Evolutionary conservation across 2,329 filamentous ascomycete genomes (phyloP), one percentile per base, ranked within the genome.

Genomic region (Anisogramma anomala): DNA sequence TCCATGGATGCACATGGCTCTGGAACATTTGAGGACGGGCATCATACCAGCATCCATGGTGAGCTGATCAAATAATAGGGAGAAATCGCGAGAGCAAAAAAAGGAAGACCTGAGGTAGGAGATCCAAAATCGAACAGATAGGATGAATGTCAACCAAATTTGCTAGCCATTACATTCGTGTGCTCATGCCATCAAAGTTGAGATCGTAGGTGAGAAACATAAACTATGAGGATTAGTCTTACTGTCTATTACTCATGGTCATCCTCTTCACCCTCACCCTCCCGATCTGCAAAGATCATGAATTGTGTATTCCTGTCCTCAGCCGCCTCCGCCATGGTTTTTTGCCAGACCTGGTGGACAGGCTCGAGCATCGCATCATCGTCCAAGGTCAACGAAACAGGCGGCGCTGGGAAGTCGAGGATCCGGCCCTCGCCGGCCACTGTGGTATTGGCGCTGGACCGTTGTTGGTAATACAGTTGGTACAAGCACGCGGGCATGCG

Each of bases 211-310:
- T n/a, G n/a, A n/a, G n/a, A n/a, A n/a, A n/a, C n/a, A n/a, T n/a
- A n/a, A n/a, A n/a, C n/a, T n/a, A n/a, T n/a, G n/a, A n/a, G n/a
- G n/a, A n/a, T n/a, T n/a, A n/a, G n/a, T n/a, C 22, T 36, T 13
- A 22, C 40, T 23, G 8, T 41, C 18, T n/a, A 45, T 53, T 55
- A 64, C 38, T 74, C 64, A 48, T 71, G 72, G 36, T 66, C 58
- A 27, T 76, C 71, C 41, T 83, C 77, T 23, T 72, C 72, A 45
- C 62, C 65, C 20, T 65, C 64, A 11, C 68, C 71, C 55, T 87
- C 79, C 18, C 85, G 72, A 45, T 91, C 83, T 36, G 80, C 73
- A 57, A 94, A 94, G 15, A 72, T 66, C 73, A 95, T 79, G 53
- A 91, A 95, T 33, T 72, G 60, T 19, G 48, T 38, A 5, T 53